Evolutionary conservation across 108 stramenopile genomes (phyloP).

Genomic region (Discostella pseudostelligera): DNA sequence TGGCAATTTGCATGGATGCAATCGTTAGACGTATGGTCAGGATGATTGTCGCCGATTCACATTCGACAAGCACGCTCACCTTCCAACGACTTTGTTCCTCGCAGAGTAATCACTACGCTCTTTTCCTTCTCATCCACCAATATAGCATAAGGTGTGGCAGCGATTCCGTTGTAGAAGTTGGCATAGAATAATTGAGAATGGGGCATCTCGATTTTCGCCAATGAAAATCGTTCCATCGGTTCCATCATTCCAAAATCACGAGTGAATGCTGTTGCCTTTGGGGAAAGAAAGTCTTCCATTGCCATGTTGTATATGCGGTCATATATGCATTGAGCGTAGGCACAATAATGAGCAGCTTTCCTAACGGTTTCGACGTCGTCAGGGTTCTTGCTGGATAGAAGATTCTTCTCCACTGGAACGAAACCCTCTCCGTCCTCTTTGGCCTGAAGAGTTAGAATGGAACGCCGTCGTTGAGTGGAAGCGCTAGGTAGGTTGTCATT

Average conservation of each 20-base stretch:
- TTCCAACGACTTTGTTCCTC: slow-evolving; percentile 24
- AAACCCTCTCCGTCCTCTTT: slow-evolving; percentile 16
- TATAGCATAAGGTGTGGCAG: slow-evolving; percentile 21
- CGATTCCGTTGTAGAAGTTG: slow-evolving; percentile 8
- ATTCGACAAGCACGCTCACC: background rate
- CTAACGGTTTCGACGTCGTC: slow-evolving; percentile 23
- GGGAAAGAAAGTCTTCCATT: slow-evolving; percentile 19
- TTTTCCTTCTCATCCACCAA: slow-evolving; percentile 26
- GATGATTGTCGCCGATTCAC: too few species aligned
- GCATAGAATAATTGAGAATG: slow-evolving; percentile 13
- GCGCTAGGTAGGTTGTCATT: slow-evolving; percentile 2
- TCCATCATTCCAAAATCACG: slow-evolving; percentile 18
- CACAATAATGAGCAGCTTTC: slow-evolving; percentile 28
- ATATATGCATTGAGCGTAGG: slow-evolving; percentile 33
- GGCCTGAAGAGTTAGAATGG: slow-evolving; percentile 25
- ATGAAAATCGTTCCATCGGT: slow-evolving; percentile 13
- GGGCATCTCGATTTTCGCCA: slow-evolving; percentile 16
- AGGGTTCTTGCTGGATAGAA: slow-evolving; percentile 16
- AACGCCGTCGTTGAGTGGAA: background rate
- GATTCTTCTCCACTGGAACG: slow-evolving; percentile 25
- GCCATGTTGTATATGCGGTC: slow-evolving; percentile 19
- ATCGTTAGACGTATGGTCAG: too few species aligned
- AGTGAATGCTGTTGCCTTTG: slow-evolving; percentile 26
- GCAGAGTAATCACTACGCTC: slow-evolving; percentile 22
- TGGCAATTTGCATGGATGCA: too few species aligned